Conservation (phyloP, 2,329 filamentous ascomycete genomes). For the Exophiala aquamarina region DNA sequence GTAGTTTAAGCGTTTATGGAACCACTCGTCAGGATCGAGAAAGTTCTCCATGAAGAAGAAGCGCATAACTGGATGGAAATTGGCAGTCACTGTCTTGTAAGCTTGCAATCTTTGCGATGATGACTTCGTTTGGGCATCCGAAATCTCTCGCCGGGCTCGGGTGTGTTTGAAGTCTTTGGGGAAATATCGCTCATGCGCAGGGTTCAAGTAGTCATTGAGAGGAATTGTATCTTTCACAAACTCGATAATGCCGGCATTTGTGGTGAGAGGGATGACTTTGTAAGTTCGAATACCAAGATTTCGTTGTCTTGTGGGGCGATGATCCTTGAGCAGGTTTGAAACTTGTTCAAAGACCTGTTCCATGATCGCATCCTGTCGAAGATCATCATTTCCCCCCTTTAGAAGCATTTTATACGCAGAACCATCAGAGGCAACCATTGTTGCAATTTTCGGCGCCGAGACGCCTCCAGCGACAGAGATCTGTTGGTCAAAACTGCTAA, state of each 20-base stretch:
- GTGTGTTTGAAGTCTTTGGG: conserved; percentile 77
- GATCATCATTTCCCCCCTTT: conserved; percentile 93
- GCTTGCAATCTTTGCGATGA: conserved; percentile 69
- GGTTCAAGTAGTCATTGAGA: conserved; percentile 86
- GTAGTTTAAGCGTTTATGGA: conserved; percentile 82
- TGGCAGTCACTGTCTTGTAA: conserved; percentile 75
- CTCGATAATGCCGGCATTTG: conserved; percentile 87
- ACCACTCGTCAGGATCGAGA: conserved; percentile 94
- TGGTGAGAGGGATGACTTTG: conserved; percentile 88
- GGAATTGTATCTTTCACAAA: conserved; percentile 94
- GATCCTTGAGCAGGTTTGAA: conserved; percentile 81
- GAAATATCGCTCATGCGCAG: conserved; percentile 82
- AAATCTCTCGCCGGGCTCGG: conserved; percentile 77
- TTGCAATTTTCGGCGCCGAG: conserved; percentile 91
- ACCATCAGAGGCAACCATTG: conserved; percentile 75
- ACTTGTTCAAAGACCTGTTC: conserved; percentile 98
- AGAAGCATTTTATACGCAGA: conserved; percentile 82
- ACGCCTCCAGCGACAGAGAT: conserved; percentile 88
- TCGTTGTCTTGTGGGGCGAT: conserved; percentile 82
- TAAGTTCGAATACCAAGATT: conserved; percentile 92
- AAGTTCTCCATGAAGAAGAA: conserved; percentile 98
- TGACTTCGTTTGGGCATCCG: conserved; percentile 67
- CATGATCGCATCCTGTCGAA: conserved; percentile 98
- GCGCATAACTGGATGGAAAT: conserved; percentile 88
- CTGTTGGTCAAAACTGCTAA: conserved; percentile 68